Base-by-base conservation (phyloP, 2,329 filamentous ascomycete genomes). In the Sporothrix mexicana region DNA sequence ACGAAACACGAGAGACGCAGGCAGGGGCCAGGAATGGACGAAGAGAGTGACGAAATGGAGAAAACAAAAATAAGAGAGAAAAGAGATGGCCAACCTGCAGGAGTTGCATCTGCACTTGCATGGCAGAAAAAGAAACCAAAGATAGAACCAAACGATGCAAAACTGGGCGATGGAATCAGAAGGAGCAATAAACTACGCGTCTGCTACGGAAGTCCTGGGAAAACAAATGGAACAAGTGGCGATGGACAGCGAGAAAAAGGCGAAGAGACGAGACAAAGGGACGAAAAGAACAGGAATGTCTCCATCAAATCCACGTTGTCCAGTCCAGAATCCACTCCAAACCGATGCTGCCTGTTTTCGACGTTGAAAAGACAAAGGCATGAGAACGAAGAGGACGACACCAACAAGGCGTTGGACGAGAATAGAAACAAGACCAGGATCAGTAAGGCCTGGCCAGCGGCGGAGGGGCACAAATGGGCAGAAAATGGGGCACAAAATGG, bases 391-490 rank as follows among this genome's bases (percentile, higher is more conserved):
- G 7, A 64, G 23, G 23, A 64, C 3, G 17, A 64, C 6, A 36
- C 30, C 45, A 45, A 47, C 30, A 6, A 66, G 61, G 61, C 41
- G 59, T 41, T 66, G 61, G 59, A 20, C 69, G 69, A 71, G 68
- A 70, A 70, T 70, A 70, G 68, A 41, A 70, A 47, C 68, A 70
- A 30, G 51, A 51, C 20, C 20, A 53, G 51, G 51, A 15, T 17
- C 15, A n/a, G n/a, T 15, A 20, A 17, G 8, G 36, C 9, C 15
- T 5, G 36, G 17, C 59, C 36, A 62, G 41, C n/a, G 45, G 36
- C 4, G 61, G 43, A 15, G 62, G 62, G 43, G 20, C 62, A 49
- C 61, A 47, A 47, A 66, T 15, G 41, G 57, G 30, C 25, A 10
- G 23, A 36, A 13, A 36, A 36, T 59, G 55, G 55, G 55, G 55